phyloP scores from a whole-genome alignment of 1,139 yeast species.

The Suhomyces panamericanus region DNA sequence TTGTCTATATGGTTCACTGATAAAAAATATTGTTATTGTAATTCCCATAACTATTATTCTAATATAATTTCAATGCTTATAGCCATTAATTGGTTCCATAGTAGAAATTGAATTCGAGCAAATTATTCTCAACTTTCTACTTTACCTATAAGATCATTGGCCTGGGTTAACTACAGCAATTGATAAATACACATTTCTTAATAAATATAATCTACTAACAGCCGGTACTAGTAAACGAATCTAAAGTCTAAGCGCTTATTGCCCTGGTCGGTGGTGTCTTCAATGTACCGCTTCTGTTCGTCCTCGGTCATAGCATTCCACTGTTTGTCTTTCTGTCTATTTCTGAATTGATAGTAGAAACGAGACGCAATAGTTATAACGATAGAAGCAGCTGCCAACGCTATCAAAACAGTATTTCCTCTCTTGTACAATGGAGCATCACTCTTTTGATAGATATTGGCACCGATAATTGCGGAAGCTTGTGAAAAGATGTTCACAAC shows the following conservation, averaged over 20 bases:
- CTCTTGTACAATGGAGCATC: slow-evolving; percentile 30
- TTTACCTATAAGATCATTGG: too few relatives aligned
- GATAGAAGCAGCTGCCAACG: slow-evolving; percentile 21
- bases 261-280: slow-evolving; percentile 16
- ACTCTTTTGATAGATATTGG: slow-evolving; percentile 28
- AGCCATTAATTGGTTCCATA: too few relatives aligned
- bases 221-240: slow-evolving; percentile 15
- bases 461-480: slow-evolving; percentile 18
- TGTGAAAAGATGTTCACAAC: slow-evolving; percentile 26
- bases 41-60: too few relatives aligned
- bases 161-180: background rate
- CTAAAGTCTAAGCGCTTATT: slow-evolving; percentile 22
- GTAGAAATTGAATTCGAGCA: too few relatives aligned
- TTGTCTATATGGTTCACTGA: too few relatives aligned
- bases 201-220: background rate
- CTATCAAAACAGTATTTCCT: slow-evolving; percentile 27
- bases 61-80: too few relatives aligned
- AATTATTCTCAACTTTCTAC: too few relatives aligned
- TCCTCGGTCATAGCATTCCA: slow-evolving; percentile 18
- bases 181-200: too few relatives aligned
- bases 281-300: slow-evolving; percentile 16
- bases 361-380: slow-evolving; percentile 18
- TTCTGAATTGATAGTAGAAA: slow-evolving; percentile 18
- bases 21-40: too few relatives aligned
- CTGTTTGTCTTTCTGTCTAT: slow-evolving; percentile 13